Base-by-base conservation (phyloP, 2,329 filamentous ascomycete genomes). In the Fusarium gaditjirri region DNA sequence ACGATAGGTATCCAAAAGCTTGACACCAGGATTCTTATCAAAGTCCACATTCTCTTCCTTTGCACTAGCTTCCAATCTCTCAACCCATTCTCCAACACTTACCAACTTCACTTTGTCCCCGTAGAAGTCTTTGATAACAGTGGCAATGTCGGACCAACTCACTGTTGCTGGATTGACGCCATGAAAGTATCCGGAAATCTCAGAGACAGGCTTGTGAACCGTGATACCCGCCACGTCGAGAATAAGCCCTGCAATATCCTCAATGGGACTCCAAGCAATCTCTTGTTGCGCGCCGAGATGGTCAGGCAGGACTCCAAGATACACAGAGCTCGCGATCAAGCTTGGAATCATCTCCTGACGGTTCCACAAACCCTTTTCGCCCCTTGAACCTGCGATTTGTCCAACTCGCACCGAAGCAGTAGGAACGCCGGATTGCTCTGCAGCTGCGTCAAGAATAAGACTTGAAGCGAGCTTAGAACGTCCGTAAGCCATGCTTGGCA, bases 311-410 rank as follows among this genome's bases (percentile, higher is more conserved):
- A 25, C 19, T 14, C 62, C 62, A 2, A 67, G 62, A 49, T 67
- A 29, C 0, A 67, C 41, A 1, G 64, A 67, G 13, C 64, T 67
- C 2, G 54, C 62, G 3, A 67, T 43, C 29, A 67, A 10, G 4
- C 64, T 67, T 2, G 64, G 64, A 5, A 67, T 42, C 9, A 67
- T 31, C 2, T 67, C 64, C 1, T 67, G 62, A 5, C 13, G 46
- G 3, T 67, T 67, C 62, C 64, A 67, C 8, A 61, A 6, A 4
- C 64, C 64, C 10, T 53, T 67, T 3, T 39, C 1, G 0, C 46
- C 41, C 5, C 41, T 53, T 4, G 64, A 38, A 0, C 64, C 64
- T 8, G 64, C 64, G 14, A 67, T 67, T 2, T 67, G 64, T 3
- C 64, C 64, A 2, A 67, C 64, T 29, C 64, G 42, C 0, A 67